Evolutionary conservation across 2,329 filamentous ascomycete genomes (phyloP), one percentile per base, ranked within the genome.

Genomic region (Epichloe baconii): DNA sequence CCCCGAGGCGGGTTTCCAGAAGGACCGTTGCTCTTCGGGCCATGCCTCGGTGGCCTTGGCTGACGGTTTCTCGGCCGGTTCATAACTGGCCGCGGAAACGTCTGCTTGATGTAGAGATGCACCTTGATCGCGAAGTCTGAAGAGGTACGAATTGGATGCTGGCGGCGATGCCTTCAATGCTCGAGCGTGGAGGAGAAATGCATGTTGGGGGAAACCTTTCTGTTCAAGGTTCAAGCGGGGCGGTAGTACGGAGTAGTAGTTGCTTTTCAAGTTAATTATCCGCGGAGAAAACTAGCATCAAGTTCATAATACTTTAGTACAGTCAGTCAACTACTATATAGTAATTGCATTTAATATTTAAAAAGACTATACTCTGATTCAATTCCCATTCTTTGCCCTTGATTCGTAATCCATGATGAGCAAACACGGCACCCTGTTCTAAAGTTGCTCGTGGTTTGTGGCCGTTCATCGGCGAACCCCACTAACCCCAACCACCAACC

Each of bases 11-110:
- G 51, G 35, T 52, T 53, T 49, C 51, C 35, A 12, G 34, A 21
- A 8, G 11, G 35, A 12, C 10, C 3, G 17, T 42, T 40, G 44
- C 46, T 45, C 26, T 50, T 55, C 4, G 35, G 15, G 36, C 45
- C 47, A 17, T 44, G 46, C 14, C 46, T 42, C 11, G 50, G 23
- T 5, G 61, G 56, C 1, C 61, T 61, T 41, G 61, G 60, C 48
- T 68, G 66, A 15, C 59, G 61, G 44, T 68, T 67, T 17, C 61
- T 59, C 19, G 64, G 62, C 10, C 62, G 58, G 49, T 68, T 58
- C 64, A 68, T 68, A 56, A 49, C 58, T 2, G 69, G 71, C 11
- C 73, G 74, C 5, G 48, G 63, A 50, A 57, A 63, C 23, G 8
- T 21, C 17, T 36, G 26, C 11, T 21, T 14, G 31, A 17, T 10